Evolutionary conservation across 192 early-diverging fungal genomes (phyloP).

Genomic region (Backusella circina): DNA sequence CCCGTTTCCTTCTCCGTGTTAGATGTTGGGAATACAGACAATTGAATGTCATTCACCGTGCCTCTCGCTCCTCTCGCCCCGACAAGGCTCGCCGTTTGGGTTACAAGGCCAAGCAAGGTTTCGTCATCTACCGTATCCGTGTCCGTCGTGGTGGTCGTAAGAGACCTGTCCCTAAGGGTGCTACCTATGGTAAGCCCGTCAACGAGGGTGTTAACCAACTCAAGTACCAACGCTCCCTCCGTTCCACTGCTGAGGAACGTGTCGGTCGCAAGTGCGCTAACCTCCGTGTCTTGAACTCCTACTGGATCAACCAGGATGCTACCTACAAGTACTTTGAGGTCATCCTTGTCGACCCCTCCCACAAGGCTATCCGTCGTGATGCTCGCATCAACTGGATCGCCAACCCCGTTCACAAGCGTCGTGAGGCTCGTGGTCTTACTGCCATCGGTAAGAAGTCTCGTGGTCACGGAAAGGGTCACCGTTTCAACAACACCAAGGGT

Average conservation of each 20-base stretch:
- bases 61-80: conserved; percentile 95
- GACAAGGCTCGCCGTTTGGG: conserved; percentile 99
- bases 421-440: conserved; percentile 97
- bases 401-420: conserved; percentile 96
- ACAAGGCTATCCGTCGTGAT: conserved; percentile 98
- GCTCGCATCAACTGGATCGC: conserved; percentile 99
- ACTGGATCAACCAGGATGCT: conserved; percentile 99
- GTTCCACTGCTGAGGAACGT: conserved; percentile 94
- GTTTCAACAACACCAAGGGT: conserved; percentile 95
- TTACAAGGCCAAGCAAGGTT: conserved; percentile 99
- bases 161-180: conserved; percentile 94
- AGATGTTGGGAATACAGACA: conserved; percentile 98
- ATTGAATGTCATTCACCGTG: conserved; percentile 98
- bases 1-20: conserved; percentile 96
- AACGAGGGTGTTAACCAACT: conserved; percentile 97
- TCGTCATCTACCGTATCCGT: conserved; percentile 97
- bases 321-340: conserved; percentile 99
- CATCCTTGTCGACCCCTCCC: conserved; percentile 94
- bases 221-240: conserved; percentile 95
- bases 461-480: conserved; percentile 95
- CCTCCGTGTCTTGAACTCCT: conserved; percentile 98
- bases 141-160: conserved; percentile 99
- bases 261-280: conserved; percentile 95
- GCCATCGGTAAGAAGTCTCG: conserved; percentile 96
- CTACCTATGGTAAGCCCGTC: conserved; percentile 96